These are phyloP conservation scores for Lineolata rhizophorae DNA, from an alignment of 495 filamentous ascomycete genomes.

Conservation along the genomic window DNA sequence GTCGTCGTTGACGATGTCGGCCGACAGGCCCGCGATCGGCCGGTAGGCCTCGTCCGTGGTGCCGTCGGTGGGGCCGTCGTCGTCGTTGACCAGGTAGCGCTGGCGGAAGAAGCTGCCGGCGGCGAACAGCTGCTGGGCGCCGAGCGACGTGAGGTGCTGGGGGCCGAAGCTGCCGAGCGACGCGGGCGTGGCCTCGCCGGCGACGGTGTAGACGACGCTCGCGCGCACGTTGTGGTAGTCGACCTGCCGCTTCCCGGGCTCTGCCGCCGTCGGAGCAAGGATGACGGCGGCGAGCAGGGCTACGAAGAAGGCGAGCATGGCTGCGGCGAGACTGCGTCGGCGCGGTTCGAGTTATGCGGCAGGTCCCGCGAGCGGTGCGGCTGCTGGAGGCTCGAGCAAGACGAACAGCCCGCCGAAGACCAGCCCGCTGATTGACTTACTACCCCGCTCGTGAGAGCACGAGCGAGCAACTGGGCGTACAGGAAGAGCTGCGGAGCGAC, in stretches of 20 bases:
- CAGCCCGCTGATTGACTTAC: too few species aligned
- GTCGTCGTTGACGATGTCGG: conserved; percentile 22
- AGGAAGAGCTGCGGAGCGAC: too few species aligned
- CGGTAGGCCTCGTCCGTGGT: conserved; percentile 14
- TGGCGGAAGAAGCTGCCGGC: conserved; percentile 12
- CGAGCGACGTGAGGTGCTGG: conserved; percentile 37
- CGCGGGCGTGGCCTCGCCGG: conserved; percentile 50
- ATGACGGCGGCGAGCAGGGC: conserved; percentile 9
- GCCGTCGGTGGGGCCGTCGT: conserved; percentile 17
- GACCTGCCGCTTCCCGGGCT: conserved; percentile 2
- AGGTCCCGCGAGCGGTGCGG: too few species aligned
- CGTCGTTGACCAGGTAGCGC: conserved; percentile 8
- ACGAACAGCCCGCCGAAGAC: neutral
- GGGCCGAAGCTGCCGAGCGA: conserved; percentile 25
- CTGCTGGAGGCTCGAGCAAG: conserved; percentile 1
- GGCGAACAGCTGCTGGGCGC: conserved; percentile 39
- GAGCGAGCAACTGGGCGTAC: too few species aligned
- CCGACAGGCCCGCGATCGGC: conserved; percentile 22
- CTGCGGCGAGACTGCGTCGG: too few species aligned
- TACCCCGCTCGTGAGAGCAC: too few species aligned
- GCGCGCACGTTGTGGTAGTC: conserved; percentile 26
- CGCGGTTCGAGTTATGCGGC: too few species aligned
- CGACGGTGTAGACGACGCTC: conserved; percentile 46
- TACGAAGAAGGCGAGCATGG: conserved; percentile 11
- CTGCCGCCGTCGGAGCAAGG: too few species aligned